Evolutionary conservation across 441 rosid genomes (phyloP).

Genomic region (Adansonia rubrostipa): DNA sequence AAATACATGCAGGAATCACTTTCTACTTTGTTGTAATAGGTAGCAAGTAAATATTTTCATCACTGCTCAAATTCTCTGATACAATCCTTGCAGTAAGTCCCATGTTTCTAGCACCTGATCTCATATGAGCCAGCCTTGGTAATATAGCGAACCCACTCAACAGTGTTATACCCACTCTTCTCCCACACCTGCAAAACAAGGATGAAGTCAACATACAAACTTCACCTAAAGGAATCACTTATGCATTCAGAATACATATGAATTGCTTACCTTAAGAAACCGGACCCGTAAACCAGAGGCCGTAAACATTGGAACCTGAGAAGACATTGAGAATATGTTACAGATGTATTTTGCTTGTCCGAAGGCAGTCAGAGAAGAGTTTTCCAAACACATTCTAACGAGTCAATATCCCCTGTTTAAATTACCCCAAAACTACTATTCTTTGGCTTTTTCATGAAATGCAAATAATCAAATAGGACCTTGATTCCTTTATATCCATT

Average conservation of each 20-base stretch:
- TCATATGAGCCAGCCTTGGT: constrained; percentile 98
- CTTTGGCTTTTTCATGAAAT: neutral
- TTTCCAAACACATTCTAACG: neutral
- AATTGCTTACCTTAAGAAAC: constrained; percentile 75
- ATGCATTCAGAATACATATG: constrained; percentile 27
- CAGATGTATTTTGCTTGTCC: neutral
- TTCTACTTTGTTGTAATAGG: constrained; percentile 18
- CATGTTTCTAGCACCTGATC: constrained; percentile 77
- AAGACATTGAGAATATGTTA: neutral
- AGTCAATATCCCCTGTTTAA: neutral
- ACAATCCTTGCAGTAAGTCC: constrained; percentile 1
- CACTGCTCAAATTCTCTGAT: constrained; percentile 1
- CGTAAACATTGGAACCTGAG: constrained; percentile 98
- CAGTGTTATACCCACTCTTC: constrained; percentile 98
- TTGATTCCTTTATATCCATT: neutral
- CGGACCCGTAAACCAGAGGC: constrained; percentile 98
- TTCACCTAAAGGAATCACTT: neutral
- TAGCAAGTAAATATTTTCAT: constrained; percentile 15
- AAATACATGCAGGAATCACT: constrained; percentile 13
- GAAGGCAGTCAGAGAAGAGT: neutral
- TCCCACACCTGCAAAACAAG: constrained; percentile 83
- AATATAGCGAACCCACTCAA: constrained; percentile 98
- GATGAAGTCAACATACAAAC: neutral
- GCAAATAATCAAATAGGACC: neutral
- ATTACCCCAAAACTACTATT: neutral